phyloP scores from a whole-genome alignment of 2,329 filamentous ascomycete genomes.

The Reticulascus tulasneorum region DNA sequence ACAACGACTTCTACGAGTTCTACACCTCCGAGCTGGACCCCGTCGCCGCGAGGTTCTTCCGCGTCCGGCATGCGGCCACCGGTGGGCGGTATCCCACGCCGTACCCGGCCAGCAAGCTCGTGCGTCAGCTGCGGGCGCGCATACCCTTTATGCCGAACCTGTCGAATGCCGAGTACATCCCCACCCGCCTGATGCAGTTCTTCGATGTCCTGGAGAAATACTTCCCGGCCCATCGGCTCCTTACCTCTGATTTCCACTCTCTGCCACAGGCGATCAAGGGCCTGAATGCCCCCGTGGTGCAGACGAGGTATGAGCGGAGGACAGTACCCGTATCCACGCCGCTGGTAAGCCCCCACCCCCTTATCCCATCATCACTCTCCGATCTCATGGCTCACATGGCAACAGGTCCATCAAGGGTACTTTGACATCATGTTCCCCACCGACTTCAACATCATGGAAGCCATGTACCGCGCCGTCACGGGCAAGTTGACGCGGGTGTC shows the following conservation, averaged over 20 bases:
- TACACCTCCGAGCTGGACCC: slow-evolving; percentile 80
- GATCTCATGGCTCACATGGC: not conserved
- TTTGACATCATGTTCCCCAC: slow-evolving; percentile 99
- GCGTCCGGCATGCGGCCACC: slow-evolving; percentile 76
- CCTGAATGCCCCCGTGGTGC: slow-evolving; percentile 90
- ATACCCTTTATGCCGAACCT: slow-evolving; percentile 73
- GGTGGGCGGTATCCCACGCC: slow-evolving; percentile 61
- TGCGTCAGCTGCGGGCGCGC: slow-evolving; percentile 58
- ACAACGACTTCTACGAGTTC: slow-evolving; percentile 93
- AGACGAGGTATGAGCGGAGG: slow-evolving; percentile 82
- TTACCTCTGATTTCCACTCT: slow-evolving; percentile 86
- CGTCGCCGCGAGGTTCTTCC: slow-evolving; percentile 74
- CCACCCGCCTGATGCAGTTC: slow-evolving; percentile 92
- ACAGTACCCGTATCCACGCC: slow-evolving; percentile 90
- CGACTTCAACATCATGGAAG: slow-evolving; percentile 85
- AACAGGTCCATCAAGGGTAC: slow-evolving; percentile 91
- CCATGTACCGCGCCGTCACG: slow-evolving; percentile 88
- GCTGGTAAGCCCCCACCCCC: too few species aligned
- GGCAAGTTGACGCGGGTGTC: slow-evolving; percentile 83
- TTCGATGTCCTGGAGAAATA: slow-evolving; percentile 84
- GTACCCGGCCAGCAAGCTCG: slow-evolving; percentile 46
- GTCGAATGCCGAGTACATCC: slow-evolving; percentile 85
- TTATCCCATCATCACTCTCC: slow-evolving; percentile 11
- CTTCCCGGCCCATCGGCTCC: slow-evolving; percentile 84
- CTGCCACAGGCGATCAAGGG: slow-evolving; percentile 80